These are phyloP conservation scores for Aquilaria agallochum DNA, from an alignment of 441 rosid genomes.

Conservation along the genomic window DNA sequence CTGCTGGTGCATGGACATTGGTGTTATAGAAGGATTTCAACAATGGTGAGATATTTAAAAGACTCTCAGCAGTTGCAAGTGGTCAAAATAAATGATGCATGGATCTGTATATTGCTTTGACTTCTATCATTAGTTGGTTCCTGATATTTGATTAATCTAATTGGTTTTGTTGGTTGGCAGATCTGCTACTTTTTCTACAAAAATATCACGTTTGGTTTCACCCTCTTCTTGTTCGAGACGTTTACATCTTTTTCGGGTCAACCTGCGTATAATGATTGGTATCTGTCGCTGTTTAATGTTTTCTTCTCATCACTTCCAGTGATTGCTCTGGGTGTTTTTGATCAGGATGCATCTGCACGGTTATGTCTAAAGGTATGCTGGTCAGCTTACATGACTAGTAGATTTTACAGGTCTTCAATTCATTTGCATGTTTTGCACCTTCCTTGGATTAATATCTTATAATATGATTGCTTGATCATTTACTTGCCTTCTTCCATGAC, in stretches of 20 bases:
- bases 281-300: constrained; percentile 50
- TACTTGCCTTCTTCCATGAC: no score
- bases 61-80: constrained; percentile 1
- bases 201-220: constrained; percentile 57
- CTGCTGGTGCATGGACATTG: constrained; percentile 80
- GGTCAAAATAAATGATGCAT: neutral
- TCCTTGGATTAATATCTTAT: no score
- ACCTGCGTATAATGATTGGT: constrained; percentile 71
- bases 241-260: constrained; percentile 60
- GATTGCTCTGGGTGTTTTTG: constrained; percentile 63
- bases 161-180: constrained; percentile 25
- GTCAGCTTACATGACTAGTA: neutral
- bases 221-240: constrained; percentile 57
- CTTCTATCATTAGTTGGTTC: neutral
- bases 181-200: constrained; percentile 84
- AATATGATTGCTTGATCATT: no score
- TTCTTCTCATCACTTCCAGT: constrained; percentile 65
- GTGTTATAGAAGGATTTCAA: constrained; percentile 74
- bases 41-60: constrained; percentile 43
- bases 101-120: neutral
- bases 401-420: no score
- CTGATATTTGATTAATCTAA: neutral
- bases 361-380: constrained; percentile 59
- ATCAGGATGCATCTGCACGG: constrained; percentile 70
- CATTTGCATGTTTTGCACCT: no score